These are phyloP conservation scores for Geosmithia putterillii DNA, from an alignment of 2,329 filamentous ascomycete genomes.

Conservation along the genomic window DNA sequence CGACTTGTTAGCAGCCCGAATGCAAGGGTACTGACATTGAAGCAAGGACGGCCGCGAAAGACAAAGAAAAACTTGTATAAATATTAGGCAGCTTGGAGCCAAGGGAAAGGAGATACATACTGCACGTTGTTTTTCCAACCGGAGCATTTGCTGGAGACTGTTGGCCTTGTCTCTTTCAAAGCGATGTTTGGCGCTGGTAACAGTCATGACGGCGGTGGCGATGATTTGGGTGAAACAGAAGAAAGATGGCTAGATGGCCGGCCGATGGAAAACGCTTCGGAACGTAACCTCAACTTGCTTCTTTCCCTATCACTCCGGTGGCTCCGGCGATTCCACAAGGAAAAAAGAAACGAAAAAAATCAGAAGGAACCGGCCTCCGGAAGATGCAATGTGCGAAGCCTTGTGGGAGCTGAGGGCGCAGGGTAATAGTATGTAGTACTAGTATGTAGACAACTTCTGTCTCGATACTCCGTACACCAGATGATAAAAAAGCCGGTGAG, in stretches of 20 bases:
- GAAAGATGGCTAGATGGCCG: background rate
- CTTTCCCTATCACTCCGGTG: background rate
- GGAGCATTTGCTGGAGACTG: conserved; percentile 46
- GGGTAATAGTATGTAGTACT: no score
- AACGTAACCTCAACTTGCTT: background rate
- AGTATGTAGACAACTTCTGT: no score
- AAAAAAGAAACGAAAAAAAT: background rate
- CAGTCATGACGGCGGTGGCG: background rate
- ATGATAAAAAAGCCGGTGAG: no score
- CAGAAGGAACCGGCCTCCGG: no score
- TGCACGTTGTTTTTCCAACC: conserved; percentile 45
- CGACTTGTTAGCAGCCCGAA: background rate
- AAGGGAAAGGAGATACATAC: conserved; percentile 22
- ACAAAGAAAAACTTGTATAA: background rate
- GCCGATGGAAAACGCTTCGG: background rate
- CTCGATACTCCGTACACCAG: no score
- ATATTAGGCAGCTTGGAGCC: no score
- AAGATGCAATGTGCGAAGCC: no score
- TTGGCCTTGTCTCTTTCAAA: conserved; percentile 12
- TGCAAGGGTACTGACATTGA: background rate
- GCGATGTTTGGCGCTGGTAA: background rate
- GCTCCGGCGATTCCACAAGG: background rate
- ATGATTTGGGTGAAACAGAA: background rate
- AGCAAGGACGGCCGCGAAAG: background rate
- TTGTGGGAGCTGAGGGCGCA: no score